These are phyloP conservation scores for Paracoccidioides brasiliensis DNA, from an alignment of 2,329 filamentous ascomycete genomes.

Conservation along the genomic window DNA sequence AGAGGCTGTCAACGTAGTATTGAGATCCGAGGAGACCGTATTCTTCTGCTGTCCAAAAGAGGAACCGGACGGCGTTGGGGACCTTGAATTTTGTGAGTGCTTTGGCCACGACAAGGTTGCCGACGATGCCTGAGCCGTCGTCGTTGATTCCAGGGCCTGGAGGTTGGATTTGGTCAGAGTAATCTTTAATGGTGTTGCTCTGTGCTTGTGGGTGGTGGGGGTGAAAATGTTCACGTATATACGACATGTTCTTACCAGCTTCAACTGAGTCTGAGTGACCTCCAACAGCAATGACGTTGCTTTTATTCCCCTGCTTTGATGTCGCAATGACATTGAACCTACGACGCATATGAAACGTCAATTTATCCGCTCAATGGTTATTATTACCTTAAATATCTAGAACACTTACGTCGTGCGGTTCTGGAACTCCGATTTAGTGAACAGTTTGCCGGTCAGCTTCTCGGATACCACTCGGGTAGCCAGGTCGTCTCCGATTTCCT, in stretches of 20 bases:
- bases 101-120: constrained; percentile 46
- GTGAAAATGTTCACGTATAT: background rate
- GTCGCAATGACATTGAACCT: constrained; percentile 48
- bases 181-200: too few species aligned
- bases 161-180: background rate
- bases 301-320: constrained; percentile 44
- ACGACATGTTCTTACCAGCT: constrained; percentile 16
- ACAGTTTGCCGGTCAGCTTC: constrained; percentile 23
- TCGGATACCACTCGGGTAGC: constrained; percentile 40
- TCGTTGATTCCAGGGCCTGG: constrained; percentile 61
- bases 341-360: constrained; percentile 10
- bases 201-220: background rate
- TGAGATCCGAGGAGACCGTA: constrained; percentile 49
- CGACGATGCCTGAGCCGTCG: constrained; percentile 56
- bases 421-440: constrained; percentile 34
- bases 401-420: constrained; percentile 32
- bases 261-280: constrained; percentile 50
- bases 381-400: background rate
- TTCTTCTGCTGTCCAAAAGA: constrained; percentile 52
- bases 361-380: constrained; percentile 1
- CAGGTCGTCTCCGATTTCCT: constrained; percentile 45
- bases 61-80: constrained; percentile 56
- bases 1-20: constrained; percentile 41
- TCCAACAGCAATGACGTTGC: constrained; percentile 47
- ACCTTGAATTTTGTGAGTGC: constrained; percentile 58